Evolutionary conservation across 2,329 filamentous ascomycete genomes (phyloP), one percentile per base, ranked within the genome.

Genomic region (Trichoderma sp.): DNA sequence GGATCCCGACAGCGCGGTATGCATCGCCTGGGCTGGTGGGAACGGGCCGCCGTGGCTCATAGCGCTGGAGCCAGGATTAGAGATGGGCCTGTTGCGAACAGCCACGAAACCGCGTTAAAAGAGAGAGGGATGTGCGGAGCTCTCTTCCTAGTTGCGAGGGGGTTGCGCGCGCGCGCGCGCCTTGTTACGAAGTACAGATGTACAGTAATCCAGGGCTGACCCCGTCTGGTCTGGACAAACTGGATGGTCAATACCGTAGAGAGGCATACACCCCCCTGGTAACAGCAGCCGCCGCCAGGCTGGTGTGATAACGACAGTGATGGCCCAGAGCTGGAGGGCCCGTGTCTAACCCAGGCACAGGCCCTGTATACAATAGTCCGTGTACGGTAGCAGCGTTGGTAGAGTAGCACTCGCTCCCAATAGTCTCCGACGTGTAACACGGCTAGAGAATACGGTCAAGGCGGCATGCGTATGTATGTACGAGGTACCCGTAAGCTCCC

Each of bases 1-100:
- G 56, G 56, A 64, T 65, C 58, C 66, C 71, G 66, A 58, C 47
- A 70, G 66, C 32, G 36, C 39, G 66, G 71, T 70, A 72, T 56
- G 62, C 71, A 53, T 70, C 67, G 67, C 30, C 66, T 71, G 71
- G 65, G 51, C 66, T 70, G 71, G 66, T 58, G 34, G 71, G 65
- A 70, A 64, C 71, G 60, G 71, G 60, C 71, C 66, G 71, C 21
- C 43, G 43, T 62, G 51, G 71, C 60, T 70, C 64, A 53, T 62
- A 51, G 58, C 62, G 58, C 53, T 56, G 21, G 47, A 43, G 32
- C 51, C 39, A 36, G 71, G 26, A 43, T 34, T 36, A 57, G 43
- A 70, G 57, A 68, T 64, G 47, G 61, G 53, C 68, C 56, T 56
- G 71, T 71, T 57, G 32, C 32, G 39, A 62, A 51, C 56, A 57